Conservation (phyloP, 169 alveolate genomes). For the Haemoproteus tartakovskyi region DNA sequence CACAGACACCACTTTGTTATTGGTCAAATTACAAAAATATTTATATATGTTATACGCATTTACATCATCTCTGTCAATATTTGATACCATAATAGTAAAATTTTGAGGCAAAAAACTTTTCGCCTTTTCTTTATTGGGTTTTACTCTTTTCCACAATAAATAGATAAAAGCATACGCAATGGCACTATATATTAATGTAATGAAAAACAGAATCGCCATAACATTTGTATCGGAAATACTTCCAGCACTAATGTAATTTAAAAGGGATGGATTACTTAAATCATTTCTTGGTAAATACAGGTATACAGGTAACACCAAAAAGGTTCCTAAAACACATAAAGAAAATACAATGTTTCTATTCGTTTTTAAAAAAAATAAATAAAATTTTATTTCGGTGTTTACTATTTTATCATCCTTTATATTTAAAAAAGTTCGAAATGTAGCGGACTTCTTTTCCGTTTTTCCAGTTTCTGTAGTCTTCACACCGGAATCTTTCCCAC, state of each 20-base stretch:
- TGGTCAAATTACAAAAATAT: conserved; percentile 44
- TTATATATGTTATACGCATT: conserved; percentile 55
- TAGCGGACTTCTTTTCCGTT: neutral
- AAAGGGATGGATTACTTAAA: conserved; percentile 41
- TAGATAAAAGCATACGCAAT: conserved; percentile 47
- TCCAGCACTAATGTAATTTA: conserved; percentile 63
- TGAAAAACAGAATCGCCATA: conserved; percentile 26
- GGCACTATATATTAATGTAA: conserved; percentile 59
- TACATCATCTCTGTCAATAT: conserved; percentile 41
- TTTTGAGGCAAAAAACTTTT: conserved; percentile 53
- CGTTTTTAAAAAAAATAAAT: conserved; percentile 51
- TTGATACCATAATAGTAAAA: conserved; percentile 63
- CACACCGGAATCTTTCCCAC: neutral
- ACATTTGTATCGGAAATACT: conserved; percentile 46
- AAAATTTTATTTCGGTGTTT: conserved; percentile 62
- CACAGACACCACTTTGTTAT: conserved; percentile 59
- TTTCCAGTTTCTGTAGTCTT: conserved; percentile 5
- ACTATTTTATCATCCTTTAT: conserved; percentile 63
- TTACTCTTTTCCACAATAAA: conserved; percentile 39
- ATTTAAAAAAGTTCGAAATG: conserved; percentile 47
- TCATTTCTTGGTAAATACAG: conserved; percentile 42
- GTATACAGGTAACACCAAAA: conserved; percentile 48
- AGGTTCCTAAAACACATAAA: conserved; percentile 50
- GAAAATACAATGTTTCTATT: conserved; percentile 58
- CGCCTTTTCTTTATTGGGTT: conserved; percentile 51